phyloP scores from a whole-genome alignment of 352 stramenopile species.

The Pythium guiyangense region DNA sequence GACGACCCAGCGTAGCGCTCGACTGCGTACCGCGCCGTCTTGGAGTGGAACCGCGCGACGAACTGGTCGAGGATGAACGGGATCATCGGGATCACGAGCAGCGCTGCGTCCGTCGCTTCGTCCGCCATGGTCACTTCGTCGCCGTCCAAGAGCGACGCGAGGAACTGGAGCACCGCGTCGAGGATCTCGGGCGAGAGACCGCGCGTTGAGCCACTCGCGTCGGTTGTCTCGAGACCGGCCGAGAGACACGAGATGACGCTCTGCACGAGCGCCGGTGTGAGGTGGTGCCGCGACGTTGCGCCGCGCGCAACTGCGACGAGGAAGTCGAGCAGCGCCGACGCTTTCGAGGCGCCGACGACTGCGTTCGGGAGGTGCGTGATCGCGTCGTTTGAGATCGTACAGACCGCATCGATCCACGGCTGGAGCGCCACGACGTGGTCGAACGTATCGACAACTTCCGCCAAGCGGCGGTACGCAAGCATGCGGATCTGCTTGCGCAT shows the following conservation, averaged over 20 bases:
- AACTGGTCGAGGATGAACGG: conserved; percentile 79
- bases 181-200: conserved; percentile 68
- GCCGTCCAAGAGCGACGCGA: conserved; percentile 72
- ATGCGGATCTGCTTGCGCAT: conserved; percentile 84
- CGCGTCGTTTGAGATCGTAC: conserved; percentile 43
- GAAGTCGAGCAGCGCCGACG: conserved; percentile 74
- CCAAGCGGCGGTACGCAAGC: conserved; percentile 66
- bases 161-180: conserved; percentile 66
- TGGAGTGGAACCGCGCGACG: conserved; percentile 75
- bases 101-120: conserved; percentile 16
- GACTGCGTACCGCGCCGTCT: conserved; percentile 65
- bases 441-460: conserved; percentile 76
- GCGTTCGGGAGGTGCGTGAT: conserved; percentile 66
- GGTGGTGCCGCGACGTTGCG: conserved; percentile 27
- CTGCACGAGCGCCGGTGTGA: conserved; percentile 31
- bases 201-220: conserved; percentile 11
- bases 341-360: conserved; percentile 72
- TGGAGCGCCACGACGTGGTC: conserved; percentile 58
- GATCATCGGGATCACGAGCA: conserved; percentile 65
- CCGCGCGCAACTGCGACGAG: conserved; percentile 55
- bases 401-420: conserved; percentile 50
- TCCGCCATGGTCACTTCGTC: conserved; percentile 38
- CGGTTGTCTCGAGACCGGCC: conserved; percentile 35
- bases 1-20: conserved; percentile 79
- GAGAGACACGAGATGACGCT: conserved; percentile 69